Percentiles rank a stretch among this genome's conserved stretches.
Evolutionary conservation across 495 filamentous ascomycete species (phyloP).

Genomic region (Talaromyces liani): DNA sequence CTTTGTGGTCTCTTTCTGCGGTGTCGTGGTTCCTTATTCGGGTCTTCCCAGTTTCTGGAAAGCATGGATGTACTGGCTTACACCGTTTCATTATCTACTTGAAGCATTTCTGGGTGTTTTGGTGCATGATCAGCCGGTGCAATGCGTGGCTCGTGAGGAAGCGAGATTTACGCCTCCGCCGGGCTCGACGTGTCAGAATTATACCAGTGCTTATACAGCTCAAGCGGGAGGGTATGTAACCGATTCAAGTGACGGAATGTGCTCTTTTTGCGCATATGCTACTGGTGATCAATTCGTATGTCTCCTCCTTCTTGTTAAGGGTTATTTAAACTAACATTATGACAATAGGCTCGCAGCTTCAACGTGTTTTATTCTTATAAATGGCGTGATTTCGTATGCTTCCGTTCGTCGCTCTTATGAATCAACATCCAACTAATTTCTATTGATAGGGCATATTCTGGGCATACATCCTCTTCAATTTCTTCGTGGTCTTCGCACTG

Average conservation of each 20-base stretch:
- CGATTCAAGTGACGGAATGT: constrained; percentile 35
- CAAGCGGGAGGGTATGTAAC: constrained; percentile 46
- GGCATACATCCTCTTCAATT: constrained; percentile 50
- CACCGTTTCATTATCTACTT: constrained; percentile 58
- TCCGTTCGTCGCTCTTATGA: neutral
- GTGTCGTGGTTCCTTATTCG: constrained; percentile 51
- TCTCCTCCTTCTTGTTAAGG: neutral
- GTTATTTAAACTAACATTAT: constrained; percentile 12
- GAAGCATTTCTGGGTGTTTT: constrained; percentile 48
- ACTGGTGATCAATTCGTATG: constrained; percentile 50
- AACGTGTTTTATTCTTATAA: constrained; percentile 46
- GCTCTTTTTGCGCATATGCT: constrained; percentile 55
- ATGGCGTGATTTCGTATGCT: constrained; percentile 55
- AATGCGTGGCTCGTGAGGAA: constrained; percentile 49
- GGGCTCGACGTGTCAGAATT: constrained; percentile 43
- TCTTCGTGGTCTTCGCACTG: constrained; percentile 39
- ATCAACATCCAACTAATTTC: neutral
- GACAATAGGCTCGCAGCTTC: constrained; percentile 32
- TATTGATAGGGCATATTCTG: constrained; percentile 44
- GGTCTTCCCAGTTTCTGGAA: constrained; percentile 53
- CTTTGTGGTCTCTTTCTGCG: constrained; percentile 56
- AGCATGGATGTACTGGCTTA: constrained; percentile 63
- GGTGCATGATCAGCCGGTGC: constrained; percentile 46
- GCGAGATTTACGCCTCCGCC: constrained; percentile 48
- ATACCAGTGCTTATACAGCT: constrained; percentile 34